Conservation (phyloP, 768 basidiomycete genomes). For the Lactarius psammicola region DNA sequence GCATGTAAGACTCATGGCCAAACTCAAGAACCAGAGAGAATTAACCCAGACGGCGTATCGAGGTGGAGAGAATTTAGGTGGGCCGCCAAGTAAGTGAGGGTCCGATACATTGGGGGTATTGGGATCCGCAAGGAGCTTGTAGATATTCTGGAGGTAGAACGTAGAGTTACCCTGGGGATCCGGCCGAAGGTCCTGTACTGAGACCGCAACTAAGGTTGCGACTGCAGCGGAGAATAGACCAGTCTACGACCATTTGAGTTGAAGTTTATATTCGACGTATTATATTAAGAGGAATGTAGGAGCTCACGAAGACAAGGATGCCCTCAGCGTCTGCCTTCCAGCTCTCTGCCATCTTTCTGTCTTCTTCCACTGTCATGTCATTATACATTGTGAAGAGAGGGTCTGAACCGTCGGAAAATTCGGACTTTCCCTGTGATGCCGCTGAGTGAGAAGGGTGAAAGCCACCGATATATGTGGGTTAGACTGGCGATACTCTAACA, state of each 20-base stretch:
- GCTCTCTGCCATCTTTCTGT: no score
- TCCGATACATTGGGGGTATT: neutral
- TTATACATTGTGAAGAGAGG: no score
- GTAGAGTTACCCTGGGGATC: conserved; percentile 1
- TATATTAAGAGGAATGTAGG: no score
- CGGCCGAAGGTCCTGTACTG: neutral
- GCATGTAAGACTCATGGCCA: neutral
- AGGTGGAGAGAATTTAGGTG: neutral
- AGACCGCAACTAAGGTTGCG: neutral
- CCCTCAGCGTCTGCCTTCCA: conserved; percentile 1
- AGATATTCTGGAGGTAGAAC: conserved; percentile 2
- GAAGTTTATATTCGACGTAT: no score
- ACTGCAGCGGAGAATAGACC: conserved; percentile 5
- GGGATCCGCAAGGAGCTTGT: conserved; percentile 3
- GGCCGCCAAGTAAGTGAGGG: neutral
- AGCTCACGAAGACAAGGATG: conserved; percentile 3
- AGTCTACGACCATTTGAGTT: no score
- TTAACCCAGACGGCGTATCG: conserved; percentile 2
- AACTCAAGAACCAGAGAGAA: conserved; percentile 11
- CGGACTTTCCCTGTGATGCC: neutral
- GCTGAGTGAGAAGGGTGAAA: neutral
- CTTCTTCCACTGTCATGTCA: no score
- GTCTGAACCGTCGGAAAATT: no score
- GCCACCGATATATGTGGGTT: neutral
- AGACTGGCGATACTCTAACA: neutral